A percentile compares a stretch with the other conserved stretches of the same genome.
phyloP scores from a whole-genome alignment of 179 eudicot species.

The Heliamphora ciliata region DNA sequence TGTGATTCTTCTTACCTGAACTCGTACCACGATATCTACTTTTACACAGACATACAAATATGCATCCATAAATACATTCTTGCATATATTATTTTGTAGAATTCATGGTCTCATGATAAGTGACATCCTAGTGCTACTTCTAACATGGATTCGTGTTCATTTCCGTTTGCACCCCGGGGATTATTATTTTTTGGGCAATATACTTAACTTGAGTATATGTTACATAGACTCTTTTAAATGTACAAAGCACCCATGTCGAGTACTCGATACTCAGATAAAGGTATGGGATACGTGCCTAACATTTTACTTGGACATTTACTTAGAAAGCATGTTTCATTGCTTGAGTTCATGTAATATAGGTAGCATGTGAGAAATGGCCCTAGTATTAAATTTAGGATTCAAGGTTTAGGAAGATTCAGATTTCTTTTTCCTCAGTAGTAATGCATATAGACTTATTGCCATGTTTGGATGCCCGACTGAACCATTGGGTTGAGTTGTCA shows the following conservation, averaged over 20 bases:
- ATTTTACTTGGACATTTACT: no score
- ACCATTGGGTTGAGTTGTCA: background rate
- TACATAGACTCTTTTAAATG: no score
- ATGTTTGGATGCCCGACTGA: no score
- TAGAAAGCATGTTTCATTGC: no score
- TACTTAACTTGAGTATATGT: no score
- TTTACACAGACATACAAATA: background rate
- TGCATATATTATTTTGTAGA: background rate
- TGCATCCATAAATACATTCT: background rate
- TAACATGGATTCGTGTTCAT: background rate
- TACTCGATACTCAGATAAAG: no score
- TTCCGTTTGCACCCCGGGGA: no score
- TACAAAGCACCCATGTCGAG: background rate
- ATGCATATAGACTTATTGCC: no score
- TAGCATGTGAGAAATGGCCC: background rate
- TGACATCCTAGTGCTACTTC: background rate
- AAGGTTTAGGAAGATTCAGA: background rate
- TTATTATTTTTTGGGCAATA: no score
- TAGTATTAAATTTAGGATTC: background rate
- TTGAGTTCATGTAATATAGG: background rate
- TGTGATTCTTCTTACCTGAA: constrained; percentile 33
- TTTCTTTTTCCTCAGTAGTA: background rate
- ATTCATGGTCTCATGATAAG: background rate
- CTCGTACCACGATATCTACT: background rate
- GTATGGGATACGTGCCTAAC: no score